Percentiles rank a stretch among this genome's conserved stretches.
Evolutionary conservation across 768 basidiomycete species (phyloP).

Genomic region (Zangia roseola): DNA sequence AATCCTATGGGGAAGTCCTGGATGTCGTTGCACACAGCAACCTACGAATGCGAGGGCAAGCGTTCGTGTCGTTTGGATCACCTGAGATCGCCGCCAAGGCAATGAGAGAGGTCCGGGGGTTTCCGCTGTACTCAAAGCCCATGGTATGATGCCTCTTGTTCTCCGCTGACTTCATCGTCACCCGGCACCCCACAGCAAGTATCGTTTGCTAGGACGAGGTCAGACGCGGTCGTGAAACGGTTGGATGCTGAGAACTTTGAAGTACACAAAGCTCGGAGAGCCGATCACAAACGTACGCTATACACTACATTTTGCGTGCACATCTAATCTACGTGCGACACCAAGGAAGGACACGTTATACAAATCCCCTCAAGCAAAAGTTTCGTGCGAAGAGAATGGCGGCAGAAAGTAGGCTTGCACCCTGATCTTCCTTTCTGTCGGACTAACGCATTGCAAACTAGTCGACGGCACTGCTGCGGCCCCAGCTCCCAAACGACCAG

Average conservation of each 20-base stretch:
- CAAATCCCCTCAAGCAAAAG: conserved; percentile 89
- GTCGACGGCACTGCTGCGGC: conserved; percentile 69
- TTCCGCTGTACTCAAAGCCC: conserved; percentile 94
- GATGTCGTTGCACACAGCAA: conserved; percentile 96
- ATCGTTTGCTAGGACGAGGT: conserved; percentile 84
- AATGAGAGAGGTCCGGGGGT: conserved; percentile 88
- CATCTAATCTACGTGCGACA: neutral
- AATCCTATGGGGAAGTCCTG: conserved; percentile 87
- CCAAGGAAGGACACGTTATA: conserved; percentile 75
- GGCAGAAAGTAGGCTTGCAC: conserved; percentile 58
- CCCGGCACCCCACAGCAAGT: conserved; percentile 71
- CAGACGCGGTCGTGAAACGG: conserved; percentile 85
- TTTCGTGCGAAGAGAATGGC: conserved; percentile 79
- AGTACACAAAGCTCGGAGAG: conserved; percentile 67
- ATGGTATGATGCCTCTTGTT: conserved; percentile 60
- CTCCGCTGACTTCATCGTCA: neutral
- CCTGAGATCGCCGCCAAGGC: conserved; percentile 84
- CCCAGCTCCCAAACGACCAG: conserved; percentile 72
- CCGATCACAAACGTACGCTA: conserved; percentile 81
- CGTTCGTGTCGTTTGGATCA: conserved; percentile 89
- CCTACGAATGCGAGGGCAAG: conserved; percentile 97
- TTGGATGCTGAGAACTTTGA: conserved; percentile 68
- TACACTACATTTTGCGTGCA: neutral
- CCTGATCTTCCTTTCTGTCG: conserved; percentile 1
- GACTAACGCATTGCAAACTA: conserved; percentile 24